Base-by-base conservation (phyloP, 345 rosid genomes). In the Mercurialis annua region DNA sequence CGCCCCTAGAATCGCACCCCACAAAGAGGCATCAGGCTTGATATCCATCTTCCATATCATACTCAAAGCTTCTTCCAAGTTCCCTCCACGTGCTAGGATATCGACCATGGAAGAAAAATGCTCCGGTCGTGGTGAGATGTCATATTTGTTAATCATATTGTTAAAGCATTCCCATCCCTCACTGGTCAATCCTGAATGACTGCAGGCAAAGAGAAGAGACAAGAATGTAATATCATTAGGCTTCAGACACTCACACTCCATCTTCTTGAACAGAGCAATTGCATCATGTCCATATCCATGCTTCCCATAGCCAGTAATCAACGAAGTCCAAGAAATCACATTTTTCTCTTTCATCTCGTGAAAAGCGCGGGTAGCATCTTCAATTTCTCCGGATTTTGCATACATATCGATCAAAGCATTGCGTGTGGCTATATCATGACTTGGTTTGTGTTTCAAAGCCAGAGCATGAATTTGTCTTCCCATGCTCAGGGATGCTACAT, bases 401-500 rank as follows among this genome's bases (percentile, higher is more conserved):
- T 68, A 74, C 78, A 74, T 74, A 64, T 74, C 69, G 31, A 74
- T 11, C 1, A 74, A 69, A 14, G 78, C 51, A 68, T 74, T 74
- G 16, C 78, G 65, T 33, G 51, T 50, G 65, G 78, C 73, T 23
- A 74, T 46, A 38, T 68, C 93, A 50, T 74, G 75, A 56, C 65
- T 71, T 23, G 84, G 58, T 40, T 77, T 81, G 57, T 65, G 76
- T 61, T 91, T 89, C 24, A 84, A 33, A 53, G 83, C 78, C 24
- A 83, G 69, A 56, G 86, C 79, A 76, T 87, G 93, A 26, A 92
- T 70, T 74, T 92, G 93, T 67, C 81, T 85, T 77, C 96, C 96
- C 69, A 80, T 49, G 60, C 60, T 73, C 64, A 83, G 27, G 2
- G 81, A 82, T 63, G 86, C 81, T 23, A 66, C 26, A 70, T 63